phyloP scores from a whole-genome alignment of 345 rosid genomes.

The Populus nigra region DNA sequence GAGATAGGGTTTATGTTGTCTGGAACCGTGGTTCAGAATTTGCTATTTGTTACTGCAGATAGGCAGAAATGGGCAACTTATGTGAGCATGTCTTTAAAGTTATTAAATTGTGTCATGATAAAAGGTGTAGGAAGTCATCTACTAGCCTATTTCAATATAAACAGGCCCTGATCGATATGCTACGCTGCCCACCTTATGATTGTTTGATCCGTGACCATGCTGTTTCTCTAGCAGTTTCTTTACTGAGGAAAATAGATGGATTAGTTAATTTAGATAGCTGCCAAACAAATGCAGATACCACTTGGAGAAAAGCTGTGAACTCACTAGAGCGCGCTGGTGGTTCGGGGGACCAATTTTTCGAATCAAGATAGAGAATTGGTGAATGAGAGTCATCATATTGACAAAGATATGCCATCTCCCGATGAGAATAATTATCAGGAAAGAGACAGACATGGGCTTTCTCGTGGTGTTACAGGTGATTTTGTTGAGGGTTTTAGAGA shows the following conservation, averaged over 20 bases:
- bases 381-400: conserved; percentile 7
- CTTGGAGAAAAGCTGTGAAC: conserved; percentile 24
- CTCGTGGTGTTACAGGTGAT: conserved; percentile 16
- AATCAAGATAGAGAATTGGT: conserved; percentile 21
- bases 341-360: conserved; percentile 1
- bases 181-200: conserved; percentile 59
- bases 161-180: conserved; percentile 57
- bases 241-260: conserved; percentile 56
- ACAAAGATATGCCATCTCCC: conserved; percentile 11
- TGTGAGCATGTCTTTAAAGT: conserved; percentile 82
- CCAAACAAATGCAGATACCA: conserved; percentile 14
- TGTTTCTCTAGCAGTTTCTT: conserved; percentile 53
- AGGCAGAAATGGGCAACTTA: conserved; percentile 80
- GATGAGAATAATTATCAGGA: conserved; percentile 12
- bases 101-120: conserved; percentile 37
- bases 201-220: conserved; percentile 81
- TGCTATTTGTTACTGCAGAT: conserved; percentile 68
- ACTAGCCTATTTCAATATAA: conserved; percentile 58
- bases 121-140: conserved; percentile 46
- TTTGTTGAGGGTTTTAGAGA: conserved; percentile 21
- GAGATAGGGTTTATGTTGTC: conserved; percentile 54
- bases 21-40: conserved; percentile 81
- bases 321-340: conserved; percentile 17
- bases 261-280: conserved; percentile 32
- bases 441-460: conserved; percentile 7